Conservation (phyloP, 78 protist species). For the Dictyostelium purpureum region DNA sequence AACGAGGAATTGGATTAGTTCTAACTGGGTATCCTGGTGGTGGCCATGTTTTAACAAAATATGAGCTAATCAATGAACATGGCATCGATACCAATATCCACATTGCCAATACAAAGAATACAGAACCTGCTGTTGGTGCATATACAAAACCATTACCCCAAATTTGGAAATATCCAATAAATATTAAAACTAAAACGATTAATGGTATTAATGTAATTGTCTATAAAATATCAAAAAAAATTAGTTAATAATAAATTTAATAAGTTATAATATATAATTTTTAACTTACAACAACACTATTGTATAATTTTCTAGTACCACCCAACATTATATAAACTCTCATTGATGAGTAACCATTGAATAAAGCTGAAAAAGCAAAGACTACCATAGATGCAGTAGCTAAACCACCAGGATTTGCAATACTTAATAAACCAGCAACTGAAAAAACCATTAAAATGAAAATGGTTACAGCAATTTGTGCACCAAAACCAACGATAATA, state of each 20-base stretch:
- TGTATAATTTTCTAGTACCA: conserved; percentile 59
- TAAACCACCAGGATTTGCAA: conserved; percentile 54
- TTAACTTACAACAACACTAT: conserved; percentile 10
- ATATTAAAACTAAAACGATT: background rate
- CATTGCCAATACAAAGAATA: conserved; percentile 24
- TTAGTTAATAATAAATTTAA: background rate
- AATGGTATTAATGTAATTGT: conserved; percentile 30
- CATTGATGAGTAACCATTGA: conserved; percentile 65
- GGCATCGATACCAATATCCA: conserved; percentile 50
- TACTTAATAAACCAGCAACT: conserved; percentile 36
- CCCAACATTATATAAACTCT: conserved; percentile 69
- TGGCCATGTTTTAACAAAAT: conserved; percentile 76
- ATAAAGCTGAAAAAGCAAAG: conserved; percentile 7
- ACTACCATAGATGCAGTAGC: conserved; percentile 1
- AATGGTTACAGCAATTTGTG: conserved; percentile 10
- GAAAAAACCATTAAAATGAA: conserved; percentile 38
- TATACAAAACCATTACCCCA: conserved; percentile 22
- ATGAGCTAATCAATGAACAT: conserved; percentile 26
- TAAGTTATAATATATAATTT: background rate
- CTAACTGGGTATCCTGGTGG: conserved; percentile 71
- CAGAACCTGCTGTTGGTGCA: conserved; percentile 12
- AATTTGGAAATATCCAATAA: conserved; percentile 34
- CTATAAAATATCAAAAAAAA: background rate
- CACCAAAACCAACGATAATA: conserved; percentile 46
- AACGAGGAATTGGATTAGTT: conserved; percentile 58